A percentile compares a stretch with the other conserved stretches of the same genome.
These are phyloP conservation scores for Ceratocystis huliohia DNA, from an alignment of 2,329 filamentous ascomycete genomes.

Conservation along the genomic window DNA sequence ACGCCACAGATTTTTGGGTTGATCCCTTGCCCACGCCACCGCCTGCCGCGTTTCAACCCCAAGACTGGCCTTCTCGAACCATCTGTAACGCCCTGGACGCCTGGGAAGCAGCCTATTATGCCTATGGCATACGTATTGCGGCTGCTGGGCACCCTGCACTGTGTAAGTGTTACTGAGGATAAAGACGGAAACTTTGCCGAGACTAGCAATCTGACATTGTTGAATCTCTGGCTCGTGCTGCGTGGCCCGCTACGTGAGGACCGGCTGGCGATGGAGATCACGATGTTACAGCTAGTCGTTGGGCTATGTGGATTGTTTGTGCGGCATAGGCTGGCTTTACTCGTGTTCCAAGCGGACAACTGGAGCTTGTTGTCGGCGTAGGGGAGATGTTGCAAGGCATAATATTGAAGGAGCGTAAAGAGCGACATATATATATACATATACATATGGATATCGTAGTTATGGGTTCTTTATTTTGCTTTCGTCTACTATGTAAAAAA, in stretches of 20 bases:
- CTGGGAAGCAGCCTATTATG: slow-evolving; percentile 53
- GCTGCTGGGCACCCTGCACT: slow-evolving; percentile 52
- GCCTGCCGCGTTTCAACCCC: slow-evolving; percentile 78
- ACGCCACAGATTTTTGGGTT: slow-evolving; percentile 81
- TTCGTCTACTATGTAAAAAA: neutral
- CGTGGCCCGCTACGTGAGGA: slow-evolving; percentile 84
- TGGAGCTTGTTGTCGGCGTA: slow-evolving; percentile 15
- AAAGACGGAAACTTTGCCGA: slow-evolving; percentile 58
- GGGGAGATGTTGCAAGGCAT: neutral
- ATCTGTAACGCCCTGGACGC: slow-evolving; percentile 63
- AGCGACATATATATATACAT: too few species aligned
- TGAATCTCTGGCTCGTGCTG: slow-evolving; percentile 96
- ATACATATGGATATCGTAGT: neutral
- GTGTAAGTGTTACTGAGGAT: slow-evolving; percentile 57
- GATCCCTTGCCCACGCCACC: slow-evolving; percentile 83
- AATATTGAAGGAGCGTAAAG: too few species aligned
- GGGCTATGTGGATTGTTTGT: slow-evolving; percentile 77
- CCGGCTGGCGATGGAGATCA: slow-evolving; percentile 63
- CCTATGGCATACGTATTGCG: slow-evolving; percentile 52
- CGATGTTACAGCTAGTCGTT: slow-evolving; percentile 60
- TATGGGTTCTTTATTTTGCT: neutral
- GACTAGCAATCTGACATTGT: slow-evolving; percentile 79
- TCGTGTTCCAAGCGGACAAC: slow-evolving; percentile 88
- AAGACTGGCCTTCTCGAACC: slow-evolving; percentile 75
- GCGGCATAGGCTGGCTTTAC: slow-evolving; percentile 69